These are phyloP conservation scores for Sonneratia caseolaris DNA, from an alignment of 345 rosid species.

Conservation along the genomic window DNA sequence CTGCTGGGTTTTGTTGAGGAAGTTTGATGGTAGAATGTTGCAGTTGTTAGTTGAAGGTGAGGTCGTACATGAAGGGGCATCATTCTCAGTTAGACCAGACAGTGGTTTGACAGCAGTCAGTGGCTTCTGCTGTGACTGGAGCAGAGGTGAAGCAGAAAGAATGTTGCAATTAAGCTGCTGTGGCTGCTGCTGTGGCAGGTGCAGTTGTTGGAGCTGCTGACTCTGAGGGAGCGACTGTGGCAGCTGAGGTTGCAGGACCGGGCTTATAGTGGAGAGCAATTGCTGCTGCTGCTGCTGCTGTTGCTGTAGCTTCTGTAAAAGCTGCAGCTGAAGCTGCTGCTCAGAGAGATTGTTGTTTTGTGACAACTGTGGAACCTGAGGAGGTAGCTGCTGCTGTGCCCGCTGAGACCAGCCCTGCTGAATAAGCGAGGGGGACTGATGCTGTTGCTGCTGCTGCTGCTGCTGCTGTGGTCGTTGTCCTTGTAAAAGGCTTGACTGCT, in stretches of 20 bases:
- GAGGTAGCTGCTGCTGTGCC: slow-evolving; percentile 38
- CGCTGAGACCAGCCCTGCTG: slow-evolving; percentile 41
- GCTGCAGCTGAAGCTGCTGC: slow-evolving; percentile 68
- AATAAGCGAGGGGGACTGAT: slow-evolving; percentile 1
- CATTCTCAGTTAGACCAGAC: slow-evolving; percentile 75
- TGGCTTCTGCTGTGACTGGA: slow-evolving; percentile 49
- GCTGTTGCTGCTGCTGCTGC: neutral
- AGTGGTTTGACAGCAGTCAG: slow-evolving; percentile 40
- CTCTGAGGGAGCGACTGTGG: slow-evolving; percentile 48
- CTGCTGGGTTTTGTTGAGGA: slow-evolving; percentile 52
- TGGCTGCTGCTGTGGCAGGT: slow-evolving; percentile 41
- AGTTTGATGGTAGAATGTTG: slow-evolving; percentile 54
- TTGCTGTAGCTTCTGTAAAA: slow-evolving; percentile 38
- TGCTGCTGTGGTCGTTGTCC: slow-evolving; percentile 1
- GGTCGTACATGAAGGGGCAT: slow-evolving; percentile 92
- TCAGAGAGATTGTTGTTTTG: slow-evolving; percentile 65
- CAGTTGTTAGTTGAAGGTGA: slow-evolving; percentile 94
- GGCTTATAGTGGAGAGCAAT: slow-evolving; percentile 44
- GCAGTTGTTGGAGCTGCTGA: slow-evolving; percentile 40
- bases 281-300: slow-evolving; percentile 38
- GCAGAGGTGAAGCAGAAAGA: slow-evolving; percentile 42
- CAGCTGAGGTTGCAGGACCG: slow-evolving; percentile 58
- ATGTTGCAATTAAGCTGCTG: slow-evolving; percentile 38
- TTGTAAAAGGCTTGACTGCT: slow-evolving; percentile 4
- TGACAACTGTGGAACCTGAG: slow-evolving; percentile 30